Evolutionary conservation across 805 yeast species (phyloP).

Genomic region (Candida orba): DNA sequence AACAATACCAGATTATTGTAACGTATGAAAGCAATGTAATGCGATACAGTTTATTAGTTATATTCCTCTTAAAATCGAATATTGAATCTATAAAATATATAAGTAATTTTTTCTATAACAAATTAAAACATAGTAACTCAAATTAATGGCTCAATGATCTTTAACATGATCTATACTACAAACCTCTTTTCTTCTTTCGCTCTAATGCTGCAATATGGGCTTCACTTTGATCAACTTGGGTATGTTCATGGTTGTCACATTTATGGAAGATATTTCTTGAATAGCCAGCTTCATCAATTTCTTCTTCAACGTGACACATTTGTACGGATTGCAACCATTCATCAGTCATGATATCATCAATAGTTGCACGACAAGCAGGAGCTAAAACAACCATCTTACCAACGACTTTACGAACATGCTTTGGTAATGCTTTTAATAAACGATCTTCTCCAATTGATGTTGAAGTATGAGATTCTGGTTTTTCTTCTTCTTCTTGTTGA

Average conservation of each 20-base stretch:
- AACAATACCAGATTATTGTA: too few relatives aligned
- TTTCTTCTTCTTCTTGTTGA: background rate
- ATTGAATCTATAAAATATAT: too few relatives aligned
- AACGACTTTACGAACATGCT: constrained; percentile 58
- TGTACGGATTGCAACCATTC: constrained; percentile 57
- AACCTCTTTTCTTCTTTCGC: constrained; percentile 49
- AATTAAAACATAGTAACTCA: background rate
- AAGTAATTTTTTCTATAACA: too few relatives aligned
- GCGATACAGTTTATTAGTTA: too few relatives aligned
- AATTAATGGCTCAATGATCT: too few relatives aligned
- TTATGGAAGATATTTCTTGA: constrained; percentile 27
- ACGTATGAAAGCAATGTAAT: too few relatives aligned
- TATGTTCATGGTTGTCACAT: constrained; percentile 68
- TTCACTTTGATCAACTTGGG: constrained; percentile 84
- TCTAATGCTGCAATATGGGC: constrained; percentile 95
- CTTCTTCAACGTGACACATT: constrained; percentile 59
- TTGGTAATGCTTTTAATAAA: constrained; percentile 61
- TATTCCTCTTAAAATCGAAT: too few relatives aligned
- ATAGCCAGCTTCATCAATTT: constrained; percentile 29
- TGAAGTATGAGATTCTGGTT: constrained; percentile 48
- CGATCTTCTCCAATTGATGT: constrained; percentile 66
- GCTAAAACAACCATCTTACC: constrained; percentile 77
- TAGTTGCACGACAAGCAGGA: constrained; percentile 77
- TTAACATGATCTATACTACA: background rate
- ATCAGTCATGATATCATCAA: constrained; percentile 72